phyloP scores from a whole-genome alignment of 2,329 filamentous ascomycete genomes.

The Stagonosporopsis chrysanthemi region DNA sequence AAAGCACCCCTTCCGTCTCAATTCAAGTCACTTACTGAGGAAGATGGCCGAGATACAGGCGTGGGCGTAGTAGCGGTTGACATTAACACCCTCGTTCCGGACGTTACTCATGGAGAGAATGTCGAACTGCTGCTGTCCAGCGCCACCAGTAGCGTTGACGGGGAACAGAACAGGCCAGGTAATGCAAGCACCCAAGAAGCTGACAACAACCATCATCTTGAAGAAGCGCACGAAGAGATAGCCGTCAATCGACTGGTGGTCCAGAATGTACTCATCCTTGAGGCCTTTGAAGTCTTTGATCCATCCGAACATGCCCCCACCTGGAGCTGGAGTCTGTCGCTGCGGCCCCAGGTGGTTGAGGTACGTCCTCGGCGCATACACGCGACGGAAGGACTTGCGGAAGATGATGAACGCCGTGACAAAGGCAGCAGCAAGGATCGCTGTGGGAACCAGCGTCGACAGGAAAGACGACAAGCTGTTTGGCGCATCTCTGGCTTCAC shows the following conservation, averaged over 20 bases:
- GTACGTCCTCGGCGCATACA: constrained; percentile 58
- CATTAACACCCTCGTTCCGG: constrained; percentile 34
- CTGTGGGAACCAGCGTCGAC: constrained; percentile 44
- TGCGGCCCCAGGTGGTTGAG: constrained; percentile 52
- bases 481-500: constrained; percentile 41
- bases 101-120: constrained; percentile 51
- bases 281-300: constrained; percentile 56
- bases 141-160: constrained; percentile 54
- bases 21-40: constrained; percentile 35
- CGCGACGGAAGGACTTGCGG: constrained; percentile 52
- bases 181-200: constrained; percentile 52
- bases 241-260: constrained; percentile 58
- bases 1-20: not conserved
- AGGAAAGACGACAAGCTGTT: constrained; percentile 57
- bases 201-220: constrained; percentile 53
- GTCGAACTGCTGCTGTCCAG: constrained; percentile 48
- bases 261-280: constrained; percentile 55
- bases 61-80: constrained; percentile 55
- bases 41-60: constrained; percentile 54
- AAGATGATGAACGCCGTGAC: constrained; percentile 53
- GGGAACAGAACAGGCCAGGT: constrained; percentile 59
- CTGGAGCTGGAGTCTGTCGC: constrained; percentile 57
- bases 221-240: constrained; percentile 59
- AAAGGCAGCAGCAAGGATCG: constrained; percentile 40
- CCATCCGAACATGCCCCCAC: constrained; percentile 61